Percentiles rank a stretch among this genome's conserved stretches.
These are phyloP conservation scores for Stereocaulon alpinum DNA, from an alignment of 495 filamentous ascomycete species.

Conservation along the genomic window DNA sequence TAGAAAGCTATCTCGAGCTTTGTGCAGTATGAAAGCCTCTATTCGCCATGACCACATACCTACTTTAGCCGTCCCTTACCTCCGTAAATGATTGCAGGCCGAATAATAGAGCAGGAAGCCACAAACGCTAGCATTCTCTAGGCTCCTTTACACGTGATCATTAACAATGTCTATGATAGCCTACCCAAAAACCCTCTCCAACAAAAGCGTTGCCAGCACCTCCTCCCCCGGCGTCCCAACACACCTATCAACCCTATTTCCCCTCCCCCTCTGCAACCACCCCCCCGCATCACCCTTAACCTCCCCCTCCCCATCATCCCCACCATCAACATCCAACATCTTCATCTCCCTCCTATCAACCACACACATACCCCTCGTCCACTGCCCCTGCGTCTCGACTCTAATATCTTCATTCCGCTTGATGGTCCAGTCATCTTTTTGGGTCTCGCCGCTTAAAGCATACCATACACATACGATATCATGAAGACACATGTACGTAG, in stretches of 20 bases:
- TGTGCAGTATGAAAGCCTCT: too few species aligned
- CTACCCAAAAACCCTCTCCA: slow-evolving; percentile 38
- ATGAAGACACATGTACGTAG: slow-evolving; percentile 61
- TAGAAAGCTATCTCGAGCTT: too few species aligned
- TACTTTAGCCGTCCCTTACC: too few species aligned
- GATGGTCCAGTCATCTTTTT: slow-evolving; percentile 32
- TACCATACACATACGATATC: slow-evolving; percentile 89
- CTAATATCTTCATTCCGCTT: slow-evolving; percentile 58
- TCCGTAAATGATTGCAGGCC: too few species aligned
- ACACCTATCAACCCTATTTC: slow-evolving; percentile 70
- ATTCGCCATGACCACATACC: too few species aligned
- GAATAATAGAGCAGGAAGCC: too few species aligned
- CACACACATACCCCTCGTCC: slow-evolving; percentile 87
- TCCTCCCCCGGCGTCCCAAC: slow-evolving; percentile 37
- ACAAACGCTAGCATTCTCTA: too few species aligned
- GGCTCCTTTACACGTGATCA: too few species aligned
- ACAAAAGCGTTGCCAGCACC: slow-evolving; percentile 34
- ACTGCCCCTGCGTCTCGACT: slow-evolving; percentile 80
- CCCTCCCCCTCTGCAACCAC: slow-evolving; percentile 59
- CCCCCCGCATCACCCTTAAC: slow-evolving; percentile 53
- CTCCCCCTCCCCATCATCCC: slow-evolving; percentile 31
- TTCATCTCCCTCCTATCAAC: slow-evolving; percentile 60
- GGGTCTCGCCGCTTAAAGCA: slow-evolving; percentile 44
- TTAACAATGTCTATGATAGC: too few species aligned
- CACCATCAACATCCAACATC: slow-evolving; percentile 44